Base-by-base conservation (phyloP, 2,329 filamentous ascomycete species). In the Stylonectria norvegica region DNA sequence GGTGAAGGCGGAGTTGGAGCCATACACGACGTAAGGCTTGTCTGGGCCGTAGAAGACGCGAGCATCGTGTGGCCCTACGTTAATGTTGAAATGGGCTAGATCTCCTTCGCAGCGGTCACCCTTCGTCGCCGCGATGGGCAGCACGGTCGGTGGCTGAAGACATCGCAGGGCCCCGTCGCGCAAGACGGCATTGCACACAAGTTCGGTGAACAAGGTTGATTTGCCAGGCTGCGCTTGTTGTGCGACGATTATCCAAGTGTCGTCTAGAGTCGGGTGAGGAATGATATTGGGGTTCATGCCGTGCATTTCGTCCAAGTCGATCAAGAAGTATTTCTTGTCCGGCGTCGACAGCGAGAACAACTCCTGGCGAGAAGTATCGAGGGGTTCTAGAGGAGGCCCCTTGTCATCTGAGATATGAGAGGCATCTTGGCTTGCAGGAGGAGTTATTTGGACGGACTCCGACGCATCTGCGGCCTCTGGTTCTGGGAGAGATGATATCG, bases 211-310 rank as follows among this genome's bases (percentile, higher is more conserved):
- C 15, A 17, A 65, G 5, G 57, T 46, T 1, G 55, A 53, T 3
- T 48, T 38, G 4, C 56, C 50, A 8, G 50, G 45, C 5, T 59
- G 45, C 16, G 49, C 47, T 36, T 63, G 61, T 52, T 79, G 76
- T 4, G 73, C 73, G 4, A 76, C 66, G 17, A 79, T 65, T 43
- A 74, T 69, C 66, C 69, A 81, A 1, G 65, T 71, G 28, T 75
- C 56, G 3, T 65, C 57, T 5, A 65, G 52, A 2, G 52, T 59
- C 3, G 75, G 76, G 52, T 81, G 78, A 0, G 78, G 75, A 27
- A 81, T 67, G 47, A 81, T 70, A 57, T 75, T 81, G 12, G 78
- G 76, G 43, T 80, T 81, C 41, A 73, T 67, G 20, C 65, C 64
- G 5, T 52, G 39, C 5, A 63, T 50, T 22, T 58, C 57, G 9